Evolutionary conservation across 2,329 filamentous ascomycete genomes (phyloP).

Genomic region (Mycogone perniciosa): DNA sequence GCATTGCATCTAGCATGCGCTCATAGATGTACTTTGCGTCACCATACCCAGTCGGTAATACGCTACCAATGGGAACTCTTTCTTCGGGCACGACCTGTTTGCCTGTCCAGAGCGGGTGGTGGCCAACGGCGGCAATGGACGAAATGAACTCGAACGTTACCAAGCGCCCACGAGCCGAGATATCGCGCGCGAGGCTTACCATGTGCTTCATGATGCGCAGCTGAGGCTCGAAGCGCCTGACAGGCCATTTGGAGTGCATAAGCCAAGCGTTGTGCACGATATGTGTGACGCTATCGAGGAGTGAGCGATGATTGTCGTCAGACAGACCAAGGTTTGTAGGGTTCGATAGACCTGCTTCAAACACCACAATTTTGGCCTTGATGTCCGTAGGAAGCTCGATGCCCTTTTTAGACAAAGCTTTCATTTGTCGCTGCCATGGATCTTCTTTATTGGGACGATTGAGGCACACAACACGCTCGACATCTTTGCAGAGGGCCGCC

Average conservation of each 20-base stretch:
- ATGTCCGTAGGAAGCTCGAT: conserved; percentile 2
- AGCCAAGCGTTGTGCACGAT: conserved; percentile 48
- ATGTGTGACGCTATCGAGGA: conserved; percentile 38
- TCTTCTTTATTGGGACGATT: conserved; percentile 30
- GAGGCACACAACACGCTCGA: conserved; percentile 36
- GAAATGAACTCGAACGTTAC: conserved; percentile 37
- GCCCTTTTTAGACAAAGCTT: conserved; percentile 6
- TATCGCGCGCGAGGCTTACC: conserved; percentile 36
- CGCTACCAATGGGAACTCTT: conserved; percentile 30
- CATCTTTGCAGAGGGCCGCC: conserved; percentile 21
- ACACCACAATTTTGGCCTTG: conserved; percentile 3
- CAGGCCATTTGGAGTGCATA: conserved; percentile 30
- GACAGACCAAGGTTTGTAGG: conserved; percentile 34
- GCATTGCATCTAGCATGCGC: conserved; percentile 41
- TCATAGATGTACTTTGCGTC: conserved; percentile 49
- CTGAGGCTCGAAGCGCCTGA: conserved; percentile 38
- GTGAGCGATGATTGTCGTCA: conserved; percentile 27
- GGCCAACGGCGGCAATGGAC: conserved; percentile 33
- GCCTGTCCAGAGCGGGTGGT: conserved; percentile 20
- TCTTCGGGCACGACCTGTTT: conserved; percentile 36
- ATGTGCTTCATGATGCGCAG: conserved; percentile 41
- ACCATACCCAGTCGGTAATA: conserved; percentile 42
- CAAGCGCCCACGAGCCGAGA: conserved; percentile 16
- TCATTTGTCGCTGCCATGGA: not conserved
- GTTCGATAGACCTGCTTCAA: conserved; percentile 19